Evolutionary conservation across 768 basidiomycete species (phyloP).

Genomic region (Daedaleopsis sinensis): DNA sequence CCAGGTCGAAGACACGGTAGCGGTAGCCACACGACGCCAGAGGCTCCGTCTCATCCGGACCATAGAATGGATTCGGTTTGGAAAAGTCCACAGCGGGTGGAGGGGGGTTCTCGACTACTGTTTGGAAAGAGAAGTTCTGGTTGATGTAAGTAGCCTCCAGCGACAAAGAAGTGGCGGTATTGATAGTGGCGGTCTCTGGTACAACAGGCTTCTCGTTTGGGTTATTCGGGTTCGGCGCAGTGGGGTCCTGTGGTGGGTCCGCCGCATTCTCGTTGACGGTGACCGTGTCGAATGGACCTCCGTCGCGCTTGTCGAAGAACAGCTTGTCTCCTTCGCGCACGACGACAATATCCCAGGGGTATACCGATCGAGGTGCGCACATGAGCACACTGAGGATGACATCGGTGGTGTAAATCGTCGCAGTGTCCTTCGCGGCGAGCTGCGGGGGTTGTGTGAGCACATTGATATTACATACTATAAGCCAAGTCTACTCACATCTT

Average conservation of each 20-base stretch:
- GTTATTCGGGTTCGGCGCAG: constrained; percentile 78
- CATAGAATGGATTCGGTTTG: constrained; percentile 95
- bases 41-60: constrained; percentile 91
- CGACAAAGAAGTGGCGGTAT: constrained; percentile 90
- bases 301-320: constrained; percentile 97
- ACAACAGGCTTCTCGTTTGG: constrained; percentile 62
- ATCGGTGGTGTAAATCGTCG: constrained; percentile 92
- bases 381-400: constrained; percentile 94
- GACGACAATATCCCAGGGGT: constrained; percentile 99
- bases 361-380: constrained; percentile 93
- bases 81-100: constrained; percentile 72
- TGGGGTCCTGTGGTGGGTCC: constrained; percentile 87
- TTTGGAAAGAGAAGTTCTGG: constrained; percentile 97
- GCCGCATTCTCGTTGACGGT: constrained; percentile 99
- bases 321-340: constrained; percentile 90
- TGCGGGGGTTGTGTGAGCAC: constrained; percentile 33
- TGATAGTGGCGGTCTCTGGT: constrained; percentile 82
- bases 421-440: constrained; percentile 81
- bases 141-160: constrained; percentile 99
- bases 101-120: constrained; percentile 72
- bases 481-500: constrained; percentile 57
- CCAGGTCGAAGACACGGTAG: constrained; percentile 93
- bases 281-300: constrained; percentile 94
- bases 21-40: constrained; percentile 96
- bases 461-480: not conserved